Evolutionary conservation across 305 asterid genomes (phyloP).

Genomic region (Fraxinus platypoda): DNA sequence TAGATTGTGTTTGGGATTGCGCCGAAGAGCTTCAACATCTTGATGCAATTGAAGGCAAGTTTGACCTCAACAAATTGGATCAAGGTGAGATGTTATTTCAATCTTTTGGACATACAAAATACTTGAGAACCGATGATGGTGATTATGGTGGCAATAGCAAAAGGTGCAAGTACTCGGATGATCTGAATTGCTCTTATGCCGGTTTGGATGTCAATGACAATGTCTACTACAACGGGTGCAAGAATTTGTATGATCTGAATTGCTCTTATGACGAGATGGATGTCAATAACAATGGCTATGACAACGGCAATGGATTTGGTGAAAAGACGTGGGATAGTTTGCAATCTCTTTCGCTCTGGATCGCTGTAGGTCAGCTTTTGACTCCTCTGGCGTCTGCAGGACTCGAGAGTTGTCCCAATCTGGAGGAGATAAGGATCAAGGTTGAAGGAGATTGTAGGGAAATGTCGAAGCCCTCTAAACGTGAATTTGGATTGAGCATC

Average conservation of each 20-base stretch:
- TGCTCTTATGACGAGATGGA: slow-evolving; percentile 24
- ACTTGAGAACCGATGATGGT: slow-evolving; percentile 16
- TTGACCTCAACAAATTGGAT: slow-evolving; percentile 50
- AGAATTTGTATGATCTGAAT: slow-evolving; percentile 45
- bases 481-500: slow-evolving; percentile 59
- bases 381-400: slow-evolving; percentile 57
- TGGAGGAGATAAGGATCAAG: slow-evolving; percentile 79
- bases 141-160: slow-evolving; percentile 32
- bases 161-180: slow-evolving; percentile 27
- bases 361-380: slow-evolving; percentile 72
- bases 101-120: slow-evolving; percentile 8
- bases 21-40: slow-evolving; percentile 38
- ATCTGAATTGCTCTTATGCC: slow-evolving; percentile 24
- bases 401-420: slow-evolving; percentile 65
- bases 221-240: neutral
- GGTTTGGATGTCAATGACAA: slow-evolving; percentile 6
- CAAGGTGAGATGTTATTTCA: neutral
- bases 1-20: slow-evolving; percentile 78
- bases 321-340: slow-evolving; percentile 63
- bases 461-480: slow-evolving; percentile 44
- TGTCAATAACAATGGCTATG: slow-evolving; percentile 28
- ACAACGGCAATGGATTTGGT: slow-evolving; percentile 27
- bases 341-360: slow-evolving; percentile 71
- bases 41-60: slow-evolving; percentile 31
- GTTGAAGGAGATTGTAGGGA: slow-evolving; percentile 89